These are phyloP conservation scores for Solanum medicagineum DNA, from an alignment of 257 asterid genomes.

Conservation along the genomic window DNA sequence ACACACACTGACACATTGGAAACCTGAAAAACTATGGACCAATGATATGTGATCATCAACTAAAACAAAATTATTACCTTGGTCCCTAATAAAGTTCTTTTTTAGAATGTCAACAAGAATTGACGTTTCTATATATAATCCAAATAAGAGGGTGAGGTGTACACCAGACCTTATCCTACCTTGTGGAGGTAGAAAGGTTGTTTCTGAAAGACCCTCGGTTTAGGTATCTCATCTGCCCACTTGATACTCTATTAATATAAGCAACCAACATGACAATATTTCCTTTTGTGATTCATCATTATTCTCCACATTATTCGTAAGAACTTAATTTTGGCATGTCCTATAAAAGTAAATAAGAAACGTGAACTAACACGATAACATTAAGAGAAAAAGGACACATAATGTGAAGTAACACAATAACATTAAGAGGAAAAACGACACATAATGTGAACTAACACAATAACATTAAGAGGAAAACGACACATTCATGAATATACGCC, in stretches of 20 bases:
- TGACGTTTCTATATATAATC: not conserved
- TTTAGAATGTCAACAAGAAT: not conserved
- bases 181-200: not conserved
- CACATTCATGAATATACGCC: not conserved
- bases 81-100: not conserved
- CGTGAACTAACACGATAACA: not conserved
- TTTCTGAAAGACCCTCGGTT: not conserved
- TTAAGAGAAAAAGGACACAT: not conserved
- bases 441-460: not conserved
- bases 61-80: not conserved
- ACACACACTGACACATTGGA: not conserved
- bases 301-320: not conserved
- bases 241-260: not conserved
- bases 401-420: not conserved
- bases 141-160: not conserved
- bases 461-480: not conserved
- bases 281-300: not conserved
- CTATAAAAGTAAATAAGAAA: not conserved
- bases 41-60: not conserved
- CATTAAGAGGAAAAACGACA: not conserved
- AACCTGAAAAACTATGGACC: not conserved
- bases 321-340: not conserved
- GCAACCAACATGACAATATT: not conserved
- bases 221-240: not conserved
- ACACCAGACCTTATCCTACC: not conserved